Evolutionary conservation across 257 asterid genomes (phyloP).

Genomic region (Solanum gandarillasii): DNA sequence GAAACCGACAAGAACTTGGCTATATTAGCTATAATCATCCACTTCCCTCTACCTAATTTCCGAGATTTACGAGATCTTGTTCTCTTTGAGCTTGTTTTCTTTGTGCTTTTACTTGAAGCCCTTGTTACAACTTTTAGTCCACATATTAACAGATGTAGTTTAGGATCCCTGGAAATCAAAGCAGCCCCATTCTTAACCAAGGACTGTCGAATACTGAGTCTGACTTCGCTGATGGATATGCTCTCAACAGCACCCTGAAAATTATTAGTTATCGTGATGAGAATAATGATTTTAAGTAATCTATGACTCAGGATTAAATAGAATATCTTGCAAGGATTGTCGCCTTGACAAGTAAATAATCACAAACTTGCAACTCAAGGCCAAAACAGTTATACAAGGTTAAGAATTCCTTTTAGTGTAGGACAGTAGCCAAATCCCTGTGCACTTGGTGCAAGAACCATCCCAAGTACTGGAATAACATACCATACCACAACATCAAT

Average conservation of each 20-base stretch:
- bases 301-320: background rate
- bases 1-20: slow-evolving; percentile 86
- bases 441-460: background rate
- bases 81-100: slow-evolving; percentile 18
- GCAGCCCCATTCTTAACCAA: slow-evolving; percentile 88
- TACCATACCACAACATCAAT: background rate
- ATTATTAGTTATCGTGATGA: background rate
- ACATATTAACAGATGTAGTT: slow-evolving; percentile 69
- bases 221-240: slow-evolving; percentile 77
- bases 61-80: slow-evolving; percentile 46
- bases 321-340: background rate
- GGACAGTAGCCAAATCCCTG: background rate
- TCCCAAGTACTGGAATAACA: background rate
- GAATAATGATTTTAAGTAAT: background rate
- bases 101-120: slow-evolving; percentile 57
- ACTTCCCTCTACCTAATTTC: slow-evolving; percentile 83
- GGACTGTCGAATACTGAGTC: slow-evolving; percentile 84
- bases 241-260: slow-evolving; percentile 89
- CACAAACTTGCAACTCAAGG: background rate
- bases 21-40: slow-evolving; percentile 82
- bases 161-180: slow-evolving; percentile 90
- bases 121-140: slow-evolving; percentile 82
- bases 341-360: background rate
- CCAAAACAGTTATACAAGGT: background rate
- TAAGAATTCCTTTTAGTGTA: background rate